Base-by-base conservation (phyloP, 805 yeast species). In the Tetrapisispora namnaoensis region DNA sequence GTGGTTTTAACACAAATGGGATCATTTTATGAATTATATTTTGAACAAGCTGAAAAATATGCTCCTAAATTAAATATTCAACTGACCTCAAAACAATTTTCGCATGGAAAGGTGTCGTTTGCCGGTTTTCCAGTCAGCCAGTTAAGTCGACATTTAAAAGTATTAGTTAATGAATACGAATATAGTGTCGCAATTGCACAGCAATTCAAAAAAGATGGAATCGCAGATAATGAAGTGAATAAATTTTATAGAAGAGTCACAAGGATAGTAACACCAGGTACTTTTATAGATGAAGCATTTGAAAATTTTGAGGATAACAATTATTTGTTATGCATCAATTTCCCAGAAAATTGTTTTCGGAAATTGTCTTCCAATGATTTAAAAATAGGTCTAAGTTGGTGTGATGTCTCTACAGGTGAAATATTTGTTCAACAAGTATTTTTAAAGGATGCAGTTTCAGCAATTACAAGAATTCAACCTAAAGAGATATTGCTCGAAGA, bases 211-310 rank as follows among this genome's bases (percentile, higher is more conserved):
- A 60, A 58, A 28, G 63, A 65, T 1, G 21, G 46, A 4, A 47
- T 50, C 0, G 57, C 62, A 1, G 69, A 65, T 9, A 61, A 63
- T 47, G 73, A 70, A 41, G 58, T 56, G 4, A 69, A 68, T 30
- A 63, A 61, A 37, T 75, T 83, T 20, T 77, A 76, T 39, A 71
- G 99, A 42, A 82, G 86, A 34, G 79, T 93, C 0, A 75, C 87
- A 7, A 70, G 97, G 39, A 78, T 91, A 8, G 79, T 93, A 1
- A 83, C 97, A 0, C 96, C 97, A 0, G 99, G 99, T 0, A 91
- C 98, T 0, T 74, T 91, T 34, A 77, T 91, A 11, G 96, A 87
- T 58, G 97, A 91, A 57, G 80, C 84, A 0, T 82, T 91, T 52
- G 69, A 91, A 58, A 85, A 88, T 61, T 79, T 78, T 49, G 78